Evolutionary conservation across 73 alveolate genomes (phyloP).

Genomic region (Paramecium biaurelia): DNA sequence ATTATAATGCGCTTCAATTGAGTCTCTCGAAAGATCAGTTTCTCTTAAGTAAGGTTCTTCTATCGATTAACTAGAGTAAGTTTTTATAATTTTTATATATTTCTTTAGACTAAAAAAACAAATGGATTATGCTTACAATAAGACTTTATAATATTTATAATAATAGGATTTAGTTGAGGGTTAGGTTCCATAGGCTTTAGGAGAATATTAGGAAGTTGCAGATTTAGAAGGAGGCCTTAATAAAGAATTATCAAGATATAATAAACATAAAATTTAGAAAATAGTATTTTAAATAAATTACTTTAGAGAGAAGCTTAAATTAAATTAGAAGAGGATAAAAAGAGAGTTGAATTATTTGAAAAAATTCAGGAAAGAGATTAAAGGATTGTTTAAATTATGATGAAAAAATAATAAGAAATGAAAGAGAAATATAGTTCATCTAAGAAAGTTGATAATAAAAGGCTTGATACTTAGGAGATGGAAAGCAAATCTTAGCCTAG

Average conservation of each 20-base stretch:
- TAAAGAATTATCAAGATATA: background rate
- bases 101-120: background rate
- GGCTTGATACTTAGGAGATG: background rate
- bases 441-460: background rate
- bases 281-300: background rate
- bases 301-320: constrained; percentile 36
- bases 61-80: background rate
- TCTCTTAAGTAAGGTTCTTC: background rate
- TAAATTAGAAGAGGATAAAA: constrained; percentile 3
- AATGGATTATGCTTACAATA: constrained; percentile 17
- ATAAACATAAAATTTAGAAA: background rate
- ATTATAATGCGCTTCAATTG: background rate
- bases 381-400: background rate
- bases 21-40: background rate
- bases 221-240: background rate
- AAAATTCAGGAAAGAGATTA: background rate
- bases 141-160: background rate
- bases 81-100: background rate
- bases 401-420: background rate
- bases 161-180: background rate
- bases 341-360: constrained; percentile 12
- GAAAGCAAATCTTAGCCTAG: background rate
- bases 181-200: background rate
- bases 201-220: background rate
- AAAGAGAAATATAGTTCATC: background rate